These are phyloP conservation scores for Amphirosellinia nigrospora DNA, from an alignment of 495 filamentous ascomycete species.

Conservation along the genomic window DNA sequence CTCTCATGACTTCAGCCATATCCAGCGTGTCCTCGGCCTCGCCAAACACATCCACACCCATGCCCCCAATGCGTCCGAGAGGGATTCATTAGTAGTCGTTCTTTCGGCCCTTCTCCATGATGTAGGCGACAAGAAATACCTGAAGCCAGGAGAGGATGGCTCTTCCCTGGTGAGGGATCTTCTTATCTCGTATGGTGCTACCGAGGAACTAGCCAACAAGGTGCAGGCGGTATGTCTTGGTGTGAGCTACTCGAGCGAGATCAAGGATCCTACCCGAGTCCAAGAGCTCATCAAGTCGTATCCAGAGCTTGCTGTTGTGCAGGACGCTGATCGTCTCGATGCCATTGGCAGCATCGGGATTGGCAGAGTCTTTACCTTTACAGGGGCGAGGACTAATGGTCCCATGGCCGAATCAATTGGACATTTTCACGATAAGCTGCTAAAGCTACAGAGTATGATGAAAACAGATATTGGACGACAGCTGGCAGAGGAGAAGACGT, in stretches of 20 bases:
- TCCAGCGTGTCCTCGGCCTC: conserved; percentile 76
- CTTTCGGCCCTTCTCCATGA: conserved; percentile 85
- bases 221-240: conserved; percentile 73
- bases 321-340: conserved; percentile 90
- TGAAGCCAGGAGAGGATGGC: conserved; percentile 55
- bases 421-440: conserved; percentile 83
- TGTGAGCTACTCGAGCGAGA: conserved; percentile 81
- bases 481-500: conserved; percentile 69
- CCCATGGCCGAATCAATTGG: conserved; percentile 67
- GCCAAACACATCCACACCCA: conserved; percentile 65
- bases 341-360: conserved; percentile 87
- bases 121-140: conserved; percentile 85
- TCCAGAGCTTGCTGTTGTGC: conserved; percentile 82
- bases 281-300: conserved; percentile 58
- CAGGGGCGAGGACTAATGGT: conserved; percentile 63
- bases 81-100: conserved; percentile 63
- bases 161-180: conserved; percentile 62
- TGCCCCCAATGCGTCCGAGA: conserved; percentile 40
- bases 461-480: conserved; percentile 75
- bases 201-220: conserved; percentile 59
- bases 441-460: conserved; percentile 77
- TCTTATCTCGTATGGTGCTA: conserved; percentile 62
- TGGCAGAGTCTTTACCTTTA: conserved; percentile 77
- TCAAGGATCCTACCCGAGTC: conserved; percentile 61
- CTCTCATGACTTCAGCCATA: conserved; percentile 85